Percentiles rank a stretch among this genome's conserved stretches.
Conservation (phyloP, 2,329 filamentous ascomycete species). For the Alternaria arborescens region DNA sequence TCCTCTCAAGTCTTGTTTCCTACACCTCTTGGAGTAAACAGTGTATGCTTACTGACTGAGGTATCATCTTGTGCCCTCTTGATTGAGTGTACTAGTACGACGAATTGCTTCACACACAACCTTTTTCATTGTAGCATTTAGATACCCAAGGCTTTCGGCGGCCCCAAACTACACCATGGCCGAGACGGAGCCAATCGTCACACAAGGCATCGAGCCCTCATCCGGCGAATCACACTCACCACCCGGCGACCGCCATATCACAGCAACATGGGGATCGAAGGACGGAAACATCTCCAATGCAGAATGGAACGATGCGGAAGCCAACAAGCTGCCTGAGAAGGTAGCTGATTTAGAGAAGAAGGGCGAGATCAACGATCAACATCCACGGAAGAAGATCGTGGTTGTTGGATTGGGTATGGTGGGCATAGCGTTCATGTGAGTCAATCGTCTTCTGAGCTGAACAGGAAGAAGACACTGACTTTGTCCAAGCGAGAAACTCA, state of each 20-base stretch:
- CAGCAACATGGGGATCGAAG: constrained; percentile 40
- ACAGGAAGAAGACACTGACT: constrained; percentile 5
- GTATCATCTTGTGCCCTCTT: constrained; percentile 6
- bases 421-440: constrained; percentile 85
- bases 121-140: not conserved
- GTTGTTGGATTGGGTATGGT: constrained; percentile 94
- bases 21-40: not conserved
- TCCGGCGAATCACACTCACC: constrained; percentile 45
- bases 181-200: constrained; percentile 38
- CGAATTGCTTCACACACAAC: not conserved
- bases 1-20: not conserved
- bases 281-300: constrained; percentile 53
- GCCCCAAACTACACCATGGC: constrained; percentile 21
- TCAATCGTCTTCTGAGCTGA: constrained; percentile 18
- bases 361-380: constrained; percentile 39
- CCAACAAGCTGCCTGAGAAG: constrained; percentile 56
- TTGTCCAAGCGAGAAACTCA: constrained; percentile 76
- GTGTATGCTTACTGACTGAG: not conserved
- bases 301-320: constrained; percentile 58
- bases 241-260: constrained; percentile 28
- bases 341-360: constrained; percentile 43
- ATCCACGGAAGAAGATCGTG: constrained; percentile 71
- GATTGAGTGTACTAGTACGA: constrained; percentile 3
- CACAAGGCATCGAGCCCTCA: constrained; percentile 44
- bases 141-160: not conserved